Base-by-base conservation (phyloP, 176 grass and related monocot genomes). In the Puccinellia tenuiflora region DNA sequence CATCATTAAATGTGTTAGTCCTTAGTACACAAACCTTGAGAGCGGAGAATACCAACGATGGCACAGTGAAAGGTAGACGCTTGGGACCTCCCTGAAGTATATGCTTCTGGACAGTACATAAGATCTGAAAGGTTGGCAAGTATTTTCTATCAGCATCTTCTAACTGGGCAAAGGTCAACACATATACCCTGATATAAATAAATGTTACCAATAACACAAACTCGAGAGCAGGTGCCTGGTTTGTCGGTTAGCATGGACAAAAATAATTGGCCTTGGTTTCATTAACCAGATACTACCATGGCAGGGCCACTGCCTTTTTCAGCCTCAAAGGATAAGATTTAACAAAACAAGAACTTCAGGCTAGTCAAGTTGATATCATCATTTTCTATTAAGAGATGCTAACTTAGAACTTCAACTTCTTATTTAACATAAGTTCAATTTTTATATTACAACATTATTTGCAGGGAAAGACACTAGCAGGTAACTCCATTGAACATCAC, bases 101-200 rank as follows among this genome's bases (percentile, higher is more conserved):
- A 91, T 98, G 87, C 85, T 98, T 98, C 83, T 89, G 90, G 75
- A 98, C 85, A 53, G 91, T 96, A 84, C 93, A 98, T 83, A 98
- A 87, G 60, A 96, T 98, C 93, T 98, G 87, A 86, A 91, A 91
- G 50, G 72, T 25, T 55, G 73, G 50, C 55, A 85, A 50, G 20
- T 47, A 67, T 78, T 84, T 84, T 26, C n/a, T 68, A 87, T 84
- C 70, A 88, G 62, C 52, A 68, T 25, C 81, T 79, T 57, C 45
- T 84, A 77, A 43, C 7, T 39, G 26, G 30, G 43, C 39, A 74
- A 85, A 7, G 68, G 73, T 42, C 21, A 20, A 76, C 21, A 73
- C 20, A 90, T 33, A 52, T 47, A 74, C 15, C 43, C 55, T 54
- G 25, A 62, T 64, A 80, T 35, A 24, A 34, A 43, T 46, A 85